Conservation (phyloP, 1,284 basidiomycete species). For the Ganoderma meredithae region DNA sequence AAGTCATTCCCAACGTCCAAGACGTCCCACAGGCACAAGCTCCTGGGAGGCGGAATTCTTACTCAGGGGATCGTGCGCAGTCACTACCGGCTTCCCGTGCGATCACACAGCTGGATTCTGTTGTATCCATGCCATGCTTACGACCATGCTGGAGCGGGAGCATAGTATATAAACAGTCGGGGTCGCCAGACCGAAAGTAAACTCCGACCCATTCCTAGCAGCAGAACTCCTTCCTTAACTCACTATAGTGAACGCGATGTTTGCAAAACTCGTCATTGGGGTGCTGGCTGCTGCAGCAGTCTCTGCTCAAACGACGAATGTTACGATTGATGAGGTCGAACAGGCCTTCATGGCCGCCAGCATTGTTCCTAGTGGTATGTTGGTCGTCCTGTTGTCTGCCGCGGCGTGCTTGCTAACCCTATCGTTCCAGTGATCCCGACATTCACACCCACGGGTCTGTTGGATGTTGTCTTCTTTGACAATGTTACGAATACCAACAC, state of each 20-base stretch:
- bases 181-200: not conserved
- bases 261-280: conserved; percentile 13
- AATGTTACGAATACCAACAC: conserved; percentile 40
- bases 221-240: not conserved
- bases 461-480: conserved; percentile 48
- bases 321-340: conserved; percentile 43
- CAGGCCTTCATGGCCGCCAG: conserved; percentile 49
- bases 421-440: conserved; percentile 43
- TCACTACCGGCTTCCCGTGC: not conserved
- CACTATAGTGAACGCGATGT: conserved; percentile 14
- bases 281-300: conserved; percentile 19
- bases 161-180: not conserved
- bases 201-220: not conserved
- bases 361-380: conserved; percentile 48
- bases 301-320: conserved; percentile 32
- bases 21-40: not conserved
- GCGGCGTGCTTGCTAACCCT: not conserved
- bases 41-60: not conserved
- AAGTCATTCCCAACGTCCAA: not conserved
- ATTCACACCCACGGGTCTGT: conserved; percentile 47
- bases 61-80: not conserved
- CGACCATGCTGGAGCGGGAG: not conserved
- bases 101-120: conserved; percentile 21
- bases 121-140: not conserved
- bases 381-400: not conserved